These are phyloP conservation scores for Neurospora sp. DNA, from an alignment of 2,329 filamentous ascomycete genomes.

Conservation along the genomic window DNA sequence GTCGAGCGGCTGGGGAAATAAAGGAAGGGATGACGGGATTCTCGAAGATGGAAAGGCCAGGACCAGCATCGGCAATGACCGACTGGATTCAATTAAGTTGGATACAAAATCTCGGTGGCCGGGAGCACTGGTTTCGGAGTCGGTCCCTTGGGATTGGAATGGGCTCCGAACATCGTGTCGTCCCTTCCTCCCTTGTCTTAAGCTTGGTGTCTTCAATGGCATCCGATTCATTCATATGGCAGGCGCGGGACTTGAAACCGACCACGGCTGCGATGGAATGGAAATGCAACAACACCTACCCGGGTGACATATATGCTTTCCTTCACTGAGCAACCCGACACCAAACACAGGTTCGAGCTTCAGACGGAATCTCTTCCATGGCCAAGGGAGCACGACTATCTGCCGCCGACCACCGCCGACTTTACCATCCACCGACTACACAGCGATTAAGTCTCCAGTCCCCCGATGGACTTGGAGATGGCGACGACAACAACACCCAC, in stretches of 20 bases:
- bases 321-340: neutral
- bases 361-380: neutral
- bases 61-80: neutral
- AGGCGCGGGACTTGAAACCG: neutral
- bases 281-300: neutral
- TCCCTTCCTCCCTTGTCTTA: neutral
- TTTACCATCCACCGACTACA: neutral
- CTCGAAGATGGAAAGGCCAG: neutral
- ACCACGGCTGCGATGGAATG: neutral
- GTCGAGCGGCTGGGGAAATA: neutral
- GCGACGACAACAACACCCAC: neutral
- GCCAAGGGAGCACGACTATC: neutral
- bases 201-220: neutral
- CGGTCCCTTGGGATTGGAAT: neutral
- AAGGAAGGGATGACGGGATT: neutral
- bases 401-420: neutral
- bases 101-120: neutral
- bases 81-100: neutral
- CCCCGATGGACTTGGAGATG: neutral
- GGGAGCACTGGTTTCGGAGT: neutral
- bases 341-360: neutral
- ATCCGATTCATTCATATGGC: neutral
- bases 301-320: neutral
- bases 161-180: neutral
- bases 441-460: neutral